Evolutionary conservation across 2,329 filamentous ascomycete species (phyloP).

Genomic region (Sclerotinia nivalis): DNA sequence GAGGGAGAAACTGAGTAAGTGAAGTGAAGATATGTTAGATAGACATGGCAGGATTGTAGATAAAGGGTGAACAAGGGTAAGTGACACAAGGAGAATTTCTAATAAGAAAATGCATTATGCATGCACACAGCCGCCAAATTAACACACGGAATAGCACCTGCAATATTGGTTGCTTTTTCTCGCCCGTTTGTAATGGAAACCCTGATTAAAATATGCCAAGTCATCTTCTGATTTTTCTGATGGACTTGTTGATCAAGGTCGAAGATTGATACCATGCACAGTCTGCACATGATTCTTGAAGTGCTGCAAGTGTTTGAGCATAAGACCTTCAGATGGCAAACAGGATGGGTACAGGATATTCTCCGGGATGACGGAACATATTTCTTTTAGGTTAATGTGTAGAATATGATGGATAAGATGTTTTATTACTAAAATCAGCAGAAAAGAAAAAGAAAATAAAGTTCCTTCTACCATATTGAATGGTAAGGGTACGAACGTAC

Average conservation of each 20-base stretch:
- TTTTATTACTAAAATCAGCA: too few species aligned
- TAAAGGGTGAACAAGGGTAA: neutral
- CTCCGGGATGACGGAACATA: neutral
- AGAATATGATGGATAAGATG: too few species aligned
- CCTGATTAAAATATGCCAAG: neutral
- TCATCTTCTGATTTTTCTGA: neutral
- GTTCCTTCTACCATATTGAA: too few species aligned
- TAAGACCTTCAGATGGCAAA: slow-evolving; percentile 27
- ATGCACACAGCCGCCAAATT: neutral
- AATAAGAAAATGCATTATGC: neutral
- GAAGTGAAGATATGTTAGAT: neutral
- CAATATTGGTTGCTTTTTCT: neutral
- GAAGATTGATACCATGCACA: slow-evolving; percentile 31
- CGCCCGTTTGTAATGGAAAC: neutral
- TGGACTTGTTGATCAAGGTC: slow-evolving; percentile 6
- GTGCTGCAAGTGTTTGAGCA: slow-evolving; percentile 33
- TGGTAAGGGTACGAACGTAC: too few species aligned
- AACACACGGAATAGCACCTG: neutral
- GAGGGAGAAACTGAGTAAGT: neutral
- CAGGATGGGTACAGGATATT: slow-evolving; percentile 27
- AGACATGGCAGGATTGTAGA: neutral
- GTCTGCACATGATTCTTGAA: slow-evolving; percentile 35
- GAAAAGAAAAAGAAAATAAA: too few species aligned
- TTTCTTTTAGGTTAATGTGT: too few species aligned
- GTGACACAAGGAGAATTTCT: neutral